phyloP scores from a whole-genome alignment of 306 rosid species.

The Prosopis cineraria region DNA sequence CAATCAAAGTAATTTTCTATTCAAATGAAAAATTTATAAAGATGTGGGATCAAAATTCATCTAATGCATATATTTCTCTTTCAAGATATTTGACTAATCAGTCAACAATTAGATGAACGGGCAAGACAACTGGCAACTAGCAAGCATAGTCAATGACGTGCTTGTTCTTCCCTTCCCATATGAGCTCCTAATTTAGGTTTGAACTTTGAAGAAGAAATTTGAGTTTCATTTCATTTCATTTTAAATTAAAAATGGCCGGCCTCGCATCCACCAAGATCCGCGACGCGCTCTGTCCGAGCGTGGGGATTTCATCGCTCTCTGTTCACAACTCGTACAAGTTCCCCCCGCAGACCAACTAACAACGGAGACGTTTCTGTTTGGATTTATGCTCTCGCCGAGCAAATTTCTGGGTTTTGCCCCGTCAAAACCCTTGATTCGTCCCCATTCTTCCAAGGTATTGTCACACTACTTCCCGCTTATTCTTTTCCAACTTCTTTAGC shows the following conservation, averaged over 20 bases:
- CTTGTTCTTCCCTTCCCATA: not conserved
- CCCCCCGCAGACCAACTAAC: slow-evolving; percentile 55
- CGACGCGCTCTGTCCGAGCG: slow-evolving; percentile 50
- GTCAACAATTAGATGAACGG: not conserved
- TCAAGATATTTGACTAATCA: not conserved
- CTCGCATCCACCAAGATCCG: not conserved
- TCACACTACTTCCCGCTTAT: slow-evolving; percentile 24
- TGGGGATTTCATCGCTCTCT: not conserved
- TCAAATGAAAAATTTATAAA: not conserved
- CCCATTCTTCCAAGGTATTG: slow-evolving; percentile 49
- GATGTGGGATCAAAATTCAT: not conserved
- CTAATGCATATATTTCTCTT: not conserved
- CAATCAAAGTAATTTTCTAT: not conserved
- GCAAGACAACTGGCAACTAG: not conserved
- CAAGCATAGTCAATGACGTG: not conserved
- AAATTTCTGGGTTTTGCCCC: slow-evolving; percentile 41
- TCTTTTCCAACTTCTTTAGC: slow-evolving; percentile 34
- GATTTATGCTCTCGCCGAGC: slow-evolving; percentile 52
- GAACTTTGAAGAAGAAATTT: not conserved
- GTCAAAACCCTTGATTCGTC: slow-evolving; percentile 58
- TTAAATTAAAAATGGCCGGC: not conserved
- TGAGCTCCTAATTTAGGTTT: not conserved
- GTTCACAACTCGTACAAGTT: slow-evolving; percentile 48
- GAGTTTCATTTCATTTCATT: not conserved
- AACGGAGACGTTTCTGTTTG: slow-evolving; percentile 42